A percentile compares a stretch with the other conserved stretches of the same genome.
phyloP scores from a whole-genome alignment of 2,329 filamentous ascomycete genomes.

The Hirsutella thompsonii region DNA sequence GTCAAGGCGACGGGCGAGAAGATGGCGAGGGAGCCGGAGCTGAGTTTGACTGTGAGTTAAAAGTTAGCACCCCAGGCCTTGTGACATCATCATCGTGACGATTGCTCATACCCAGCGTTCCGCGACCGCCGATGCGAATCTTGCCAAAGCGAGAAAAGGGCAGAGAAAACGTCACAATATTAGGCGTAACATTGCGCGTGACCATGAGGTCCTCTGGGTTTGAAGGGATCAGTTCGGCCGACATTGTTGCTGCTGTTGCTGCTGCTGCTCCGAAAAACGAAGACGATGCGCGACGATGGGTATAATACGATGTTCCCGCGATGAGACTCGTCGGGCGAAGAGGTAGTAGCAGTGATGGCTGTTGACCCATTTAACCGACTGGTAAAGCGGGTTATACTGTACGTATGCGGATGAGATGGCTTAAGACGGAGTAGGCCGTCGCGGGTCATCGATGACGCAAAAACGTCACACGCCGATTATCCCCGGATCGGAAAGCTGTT shows the following conservation, averaged over 20 bases:
- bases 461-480: not conserved
- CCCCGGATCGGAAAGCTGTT: not conserved
- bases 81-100: not conserved
- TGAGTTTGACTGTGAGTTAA: slow-evolving; percentile 52
- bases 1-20: slow-evolving; percentile 89
- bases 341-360: not conserved
- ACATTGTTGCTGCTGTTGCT: slow-evolving; percentile 27
- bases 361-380: not conserved
- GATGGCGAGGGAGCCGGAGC: slow-evolving; percentile 66
- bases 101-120: slow-evolving; percentile 56
- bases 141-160: slow-evolving; percentile 74
- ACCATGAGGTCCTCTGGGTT: slow-evolving; percentile 80
- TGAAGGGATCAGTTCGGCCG: slow-evolving; percentile 49
- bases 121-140: slow-evolving; percentile 75
- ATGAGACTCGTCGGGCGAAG: not conserved
- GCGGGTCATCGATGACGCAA: not conserved
- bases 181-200: slow-evolving; percentile 70
- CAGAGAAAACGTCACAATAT: slow-evolving; percentile 64
- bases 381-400: too few relatives aligned
- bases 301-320: not conserved
- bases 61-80: too few relatives aligned
- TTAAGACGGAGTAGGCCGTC: not conserved
- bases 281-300: not conserved
- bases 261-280: not conserved
- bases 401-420: too few relatives aligned